A percentile compares a stretch with the other conserved stretches of the same genome.
phyloP scores from a whole-genome alignment of 2,329 filamentous ascomycete species.

The Phaeosphaeriaceae sp. region DNA sequence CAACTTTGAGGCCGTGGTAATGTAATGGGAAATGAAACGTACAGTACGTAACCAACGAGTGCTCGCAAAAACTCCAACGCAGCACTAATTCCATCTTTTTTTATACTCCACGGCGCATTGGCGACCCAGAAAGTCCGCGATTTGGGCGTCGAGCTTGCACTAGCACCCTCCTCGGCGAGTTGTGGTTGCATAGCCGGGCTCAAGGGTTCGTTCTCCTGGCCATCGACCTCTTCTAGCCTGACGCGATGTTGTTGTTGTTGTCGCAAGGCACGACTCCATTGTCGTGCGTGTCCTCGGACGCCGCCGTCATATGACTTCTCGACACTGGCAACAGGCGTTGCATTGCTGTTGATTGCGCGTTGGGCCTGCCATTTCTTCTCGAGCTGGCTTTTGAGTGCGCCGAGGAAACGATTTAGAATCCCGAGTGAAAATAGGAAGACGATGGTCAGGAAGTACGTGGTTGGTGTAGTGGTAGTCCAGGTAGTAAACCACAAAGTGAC shows the following conservation, averaged over 20 bases:
- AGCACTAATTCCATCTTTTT: constrained; percentile 26
- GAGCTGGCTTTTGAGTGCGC: constrained; percentile 33
- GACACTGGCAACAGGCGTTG: background rate
- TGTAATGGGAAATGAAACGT: constrained; percentile 5
- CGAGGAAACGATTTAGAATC: constrained; percentile 40
- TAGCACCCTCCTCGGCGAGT: constrained; percentile 2
- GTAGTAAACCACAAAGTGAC: constrained; percentile 38
- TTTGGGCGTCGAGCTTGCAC: background rate
- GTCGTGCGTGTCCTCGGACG: constrained; percentile 11
- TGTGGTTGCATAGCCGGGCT: constrained; percentile 11
- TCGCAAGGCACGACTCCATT: constrained; percentile 21
- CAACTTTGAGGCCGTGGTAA: constrained; percentile 1
- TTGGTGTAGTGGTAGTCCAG: constrained; percentile 36
- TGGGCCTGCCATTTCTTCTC: constrained; percentile 26
- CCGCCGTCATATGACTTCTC: constrained; percentile 4
- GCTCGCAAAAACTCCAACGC: constrained; percentile 32
- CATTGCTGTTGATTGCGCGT: background rate
- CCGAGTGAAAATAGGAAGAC: constrained; percentile 37
- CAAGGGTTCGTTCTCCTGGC: constrained; percentile 26
- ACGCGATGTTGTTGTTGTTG: constrained; percentile 4
- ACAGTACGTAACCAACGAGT: constrained; percentile 39
- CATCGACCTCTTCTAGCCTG: constrained; percentile 16
- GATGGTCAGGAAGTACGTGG: constrained; percentile 32
- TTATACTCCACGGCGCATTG: constrained; percentile 25
- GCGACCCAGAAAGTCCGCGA: constrained; percentile 23